phyloP scores from a whole-genome alignment of 164 flowering plant species.

The grape (Vitis vinifera) region DNA sequence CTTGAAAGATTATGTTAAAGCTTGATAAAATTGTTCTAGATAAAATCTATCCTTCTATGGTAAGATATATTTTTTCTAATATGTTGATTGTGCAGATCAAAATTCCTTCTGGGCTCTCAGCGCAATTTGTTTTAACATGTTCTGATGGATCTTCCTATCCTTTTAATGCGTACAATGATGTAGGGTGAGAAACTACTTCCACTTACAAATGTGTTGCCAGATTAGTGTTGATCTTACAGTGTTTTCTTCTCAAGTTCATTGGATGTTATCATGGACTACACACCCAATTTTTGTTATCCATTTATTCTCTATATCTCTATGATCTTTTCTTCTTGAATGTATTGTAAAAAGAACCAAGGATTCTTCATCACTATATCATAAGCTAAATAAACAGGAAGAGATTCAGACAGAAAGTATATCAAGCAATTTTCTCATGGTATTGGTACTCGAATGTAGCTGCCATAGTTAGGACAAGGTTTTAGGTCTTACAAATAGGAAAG shows the following conservation, averaged over 20 bases:
- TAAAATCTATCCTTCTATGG: not conserved
- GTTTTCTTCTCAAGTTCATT: not conserved
- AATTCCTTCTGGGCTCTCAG: conserved; percentile 73
- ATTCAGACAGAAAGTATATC: no score
- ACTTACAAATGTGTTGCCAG: not conserved
- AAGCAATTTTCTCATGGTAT: not conserved
- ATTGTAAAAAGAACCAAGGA: no score
- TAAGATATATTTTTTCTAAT: not conserved
- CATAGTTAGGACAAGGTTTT: no score
- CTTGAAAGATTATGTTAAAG: not conserved
- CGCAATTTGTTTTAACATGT: conserved; percentile 80
- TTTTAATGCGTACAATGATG: conserved; percentile 45
- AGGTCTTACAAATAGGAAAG: no score
- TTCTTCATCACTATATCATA: no score
- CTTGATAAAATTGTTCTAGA: not conserved
- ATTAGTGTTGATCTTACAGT: not conserved
- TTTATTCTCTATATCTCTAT: no score
- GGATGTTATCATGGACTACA: not conserved
- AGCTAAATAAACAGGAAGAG: no score
- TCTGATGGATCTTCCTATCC: conserved; percentile 78
- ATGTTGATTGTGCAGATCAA: conserved; percentile 59
- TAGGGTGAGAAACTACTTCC: conserved; percentile 45
- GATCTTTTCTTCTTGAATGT: not conserved
- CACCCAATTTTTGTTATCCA: not conserved
- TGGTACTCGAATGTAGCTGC: no score